Conservation (phyloP, 768 basidiomycete species). For the Phylloporus sp. region DNA sequence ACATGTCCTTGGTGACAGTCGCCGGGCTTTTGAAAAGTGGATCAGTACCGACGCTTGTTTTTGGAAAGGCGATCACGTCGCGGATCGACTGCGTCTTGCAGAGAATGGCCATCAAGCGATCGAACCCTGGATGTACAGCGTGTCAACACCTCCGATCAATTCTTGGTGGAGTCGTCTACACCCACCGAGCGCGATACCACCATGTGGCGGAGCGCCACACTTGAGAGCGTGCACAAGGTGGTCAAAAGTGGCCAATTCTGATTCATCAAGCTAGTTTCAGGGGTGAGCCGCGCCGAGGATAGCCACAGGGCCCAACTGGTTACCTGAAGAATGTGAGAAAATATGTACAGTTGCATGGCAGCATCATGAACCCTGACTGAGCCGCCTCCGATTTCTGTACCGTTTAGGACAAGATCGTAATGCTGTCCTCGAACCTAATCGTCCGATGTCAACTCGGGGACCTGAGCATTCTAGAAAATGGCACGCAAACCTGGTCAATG, state of each 20-base stretch:
- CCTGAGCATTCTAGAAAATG: background rate
- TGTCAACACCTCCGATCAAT: slow-evolving; percentile 6
- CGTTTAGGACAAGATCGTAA: slow-evolving; percentile 93
- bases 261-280: slow-evolving; percentile 58
- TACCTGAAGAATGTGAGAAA: slow-evolving; percentile 74
- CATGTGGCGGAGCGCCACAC: slow-evolving; percentile 94
- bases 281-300: slow-evolving; percentile 11
- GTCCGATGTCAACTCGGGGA: slow-evolving; percentile 1
- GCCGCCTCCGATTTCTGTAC: slow-evolving; percentile 90
- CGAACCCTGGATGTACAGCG: slow-evolving; percentile 60
- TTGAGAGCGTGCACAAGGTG: slow-evolving; percentile 83
- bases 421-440: slow-evolving; percentile 89
- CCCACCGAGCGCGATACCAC: slow-evolving; percentile 87
- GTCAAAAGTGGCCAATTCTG: slow-evolving; percentile 72
- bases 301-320: slow-evolving; percentile 14
- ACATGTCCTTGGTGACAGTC: slow-evolving; percentile 43
- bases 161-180: slow-evolving; percentile 9
- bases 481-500: slow-evolving; percentile 47
- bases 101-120: slow-evolving; percentile 88
- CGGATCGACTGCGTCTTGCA: slow-evolving; percentile 85
- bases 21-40: slow-evolving; percentile 88
- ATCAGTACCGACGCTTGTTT: slow-evolving; percentile 80
- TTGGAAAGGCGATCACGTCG: slow-evolving; percentile 97
- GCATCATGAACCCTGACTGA: slow-evolving; percentile 92
- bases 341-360: slow-evolving; percentile 79